phyloP scores from a whole-genome alignment of 2,329 filamentous ascomycete genomes.

The Sclerotiophoma versabilis region DNA sequence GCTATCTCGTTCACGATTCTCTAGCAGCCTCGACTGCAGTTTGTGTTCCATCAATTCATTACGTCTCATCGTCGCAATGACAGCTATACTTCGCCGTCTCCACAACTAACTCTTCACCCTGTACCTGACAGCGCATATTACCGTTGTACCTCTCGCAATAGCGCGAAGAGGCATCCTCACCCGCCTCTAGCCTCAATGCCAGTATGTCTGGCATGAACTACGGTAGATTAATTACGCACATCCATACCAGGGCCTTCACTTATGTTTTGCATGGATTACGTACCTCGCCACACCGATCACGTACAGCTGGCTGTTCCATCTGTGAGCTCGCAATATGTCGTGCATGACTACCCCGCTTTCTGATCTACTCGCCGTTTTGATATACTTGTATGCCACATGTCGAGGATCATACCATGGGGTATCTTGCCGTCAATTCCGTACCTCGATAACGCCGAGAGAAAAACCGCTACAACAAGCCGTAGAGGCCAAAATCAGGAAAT shows the following conservation, averaged over 20 bases:
- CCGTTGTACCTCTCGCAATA: not conserved
- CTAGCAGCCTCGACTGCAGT: not conserved
- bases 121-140: not conserved
- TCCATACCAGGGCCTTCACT: not conserved
- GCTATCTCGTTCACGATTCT: not conserved
- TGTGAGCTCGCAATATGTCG: not conserved
- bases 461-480: not conserved
- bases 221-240: not conserved
- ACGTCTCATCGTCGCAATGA: not conserved
- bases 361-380: not conserved
- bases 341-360: constrained; percentile 14
- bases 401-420: not conserved
- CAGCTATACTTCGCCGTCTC: not conserved
- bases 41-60: constrained; percentile 1
- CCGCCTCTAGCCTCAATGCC: not conserved
- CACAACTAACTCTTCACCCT: not conserved
- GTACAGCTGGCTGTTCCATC: not conserved
- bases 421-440: not conserved
- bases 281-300: not conserved
- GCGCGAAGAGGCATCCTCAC: not conserved
- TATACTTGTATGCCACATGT: constrained; percentile 3
- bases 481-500: not conserved
- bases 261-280: constrained; percentile 2
- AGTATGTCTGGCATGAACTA: not conserved
- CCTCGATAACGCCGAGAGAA: not conserved